phyloP scores from a whole-genome alignment of 768 basidiomycete species.

The Lactifluus pinguis region DNA sequence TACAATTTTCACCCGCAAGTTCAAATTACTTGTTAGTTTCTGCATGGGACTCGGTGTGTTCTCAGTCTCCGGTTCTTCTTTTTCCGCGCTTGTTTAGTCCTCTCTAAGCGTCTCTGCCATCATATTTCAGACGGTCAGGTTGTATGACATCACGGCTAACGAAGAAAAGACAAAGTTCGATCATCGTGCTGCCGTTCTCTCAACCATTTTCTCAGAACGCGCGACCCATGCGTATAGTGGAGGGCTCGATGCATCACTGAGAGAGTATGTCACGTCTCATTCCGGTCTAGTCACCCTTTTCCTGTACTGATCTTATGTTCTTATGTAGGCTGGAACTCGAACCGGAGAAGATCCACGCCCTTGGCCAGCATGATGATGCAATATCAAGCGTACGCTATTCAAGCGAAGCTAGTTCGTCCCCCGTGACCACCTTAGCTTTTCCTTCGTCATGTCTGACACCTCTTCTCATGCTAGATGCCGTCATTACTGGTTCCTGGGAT shows the following conservation, averaged over 20 bases:
- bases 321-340: conserved; percentile 63
- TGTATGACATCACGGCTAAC: conserved; percentile 46
- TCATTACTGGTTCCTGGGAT: conserved; percentile 92
- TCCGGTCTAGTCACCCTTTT: not conserved
- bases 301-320: not conserved
- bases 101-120: conserved; percentile 22
- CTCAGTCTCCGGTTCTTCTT: conserved; percentile 22
- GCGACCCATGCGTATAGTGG: conserved; percentile 69
- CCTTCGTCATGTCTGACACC: not conserved
- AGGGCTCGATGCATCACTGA: conserved; percentile 74
- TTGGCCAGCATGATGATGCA: conserved; percentile 77
- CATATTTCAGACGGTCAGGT: conserved; percentile 48
- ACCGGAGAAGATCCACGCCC: conserved; percentile 57
- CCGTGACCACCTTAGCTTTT: not conserved
- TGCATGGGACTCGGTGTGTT: conserved; percentile 78
- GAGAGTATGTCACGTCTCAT: conserved; percentile 51
- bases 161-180: conserved; percentile 76
- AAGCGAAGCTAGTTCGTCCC: conserved; percentile 49
- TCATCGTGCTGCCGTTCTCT: conserved; percentile 83
- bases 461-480: conserved; percentile 36
- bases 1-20: conserved; percentile 73
- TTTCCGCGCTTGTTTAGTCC: conserved; percentile 23
- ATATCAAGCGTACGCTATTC: conserved; percentile 72
- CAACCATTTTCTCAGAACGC: conserved; percentile 68
- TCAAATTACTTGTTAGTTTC: conserved; percentile 75